A percentile compares a stretch with the other conserved stretches of the same genome.
Evolutionary conservation across 1,139 yeast species (phyloP).

Genomic region (Suhomyces wounanorum): DNA sequence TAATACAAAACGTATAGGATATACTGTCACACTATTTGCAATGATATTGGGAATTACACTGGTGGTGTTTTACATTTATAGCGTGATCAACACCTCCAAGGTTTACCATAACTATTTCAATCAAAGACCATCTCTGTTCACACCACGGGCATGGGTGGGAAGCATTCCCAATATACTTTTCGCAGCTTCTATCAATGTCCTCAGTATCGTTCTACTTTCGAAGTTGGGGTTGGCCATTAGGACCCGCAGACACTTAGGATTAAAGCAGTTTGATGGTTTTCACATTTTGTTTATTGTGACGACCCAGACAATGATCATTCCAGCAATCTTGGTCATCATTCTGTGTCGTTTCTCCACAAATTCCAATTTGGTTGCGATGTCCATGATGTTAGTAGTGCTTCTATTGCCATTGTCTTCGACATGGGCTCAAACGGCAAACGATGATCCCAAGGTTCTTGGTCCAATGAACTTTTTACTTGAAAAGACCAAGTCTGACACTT

Average conservation of each 20-base stretch:
- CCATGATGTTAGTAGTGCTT: conserved; percentile 46
- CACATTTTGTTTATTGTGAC: conserved; percentile 81
- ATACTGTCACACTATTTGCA: conserved; percentile 41
- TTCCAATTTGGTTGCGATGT: conserved; percentile 24
- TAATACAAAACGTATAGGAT: conserved; percentile 42
- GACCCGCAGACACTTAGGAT: conserved; percentile 72
- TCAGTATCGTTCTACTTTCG: conserved; percentile 56
- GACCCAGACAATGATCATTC: conserved; percentile 78
- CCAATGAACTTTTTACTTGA: background rate
- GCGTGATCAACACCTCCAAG: conserved; percentile 18
- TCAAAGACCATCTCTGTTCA: background rate
- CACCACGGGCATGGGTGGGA: conserved; percentile 27
- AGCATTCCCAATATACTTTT: conserved; percentile 64
- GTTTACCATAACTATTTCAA: conserved; percentile 18
- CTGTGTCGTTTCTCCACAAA: conserved; percentile 35
- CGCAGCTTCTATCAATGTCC: conserved; percentile 65
- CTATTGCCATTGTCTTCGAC: conserved; percentile 81
- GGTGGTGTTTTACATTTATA: conserved; percentile 54
- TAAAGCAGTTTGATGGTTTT: conserved; percentile 77
- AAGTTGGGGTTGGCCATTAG: conserved; percentile 70
- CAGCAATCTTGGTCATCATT: conserved; percentile 65
- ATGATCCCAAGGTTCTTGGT: conserved; percentile 26
- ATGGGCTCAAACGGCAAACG: conserved; percentile 77
- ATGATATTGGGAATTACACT: conserved; percentile 49
- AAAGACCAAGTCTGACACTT: background rate